A percentile compares a stretch with the other conserved stretches of the same genome.
Conservation (phyloP, 306 rosid species). For the Luffa acutangula region DNA sequence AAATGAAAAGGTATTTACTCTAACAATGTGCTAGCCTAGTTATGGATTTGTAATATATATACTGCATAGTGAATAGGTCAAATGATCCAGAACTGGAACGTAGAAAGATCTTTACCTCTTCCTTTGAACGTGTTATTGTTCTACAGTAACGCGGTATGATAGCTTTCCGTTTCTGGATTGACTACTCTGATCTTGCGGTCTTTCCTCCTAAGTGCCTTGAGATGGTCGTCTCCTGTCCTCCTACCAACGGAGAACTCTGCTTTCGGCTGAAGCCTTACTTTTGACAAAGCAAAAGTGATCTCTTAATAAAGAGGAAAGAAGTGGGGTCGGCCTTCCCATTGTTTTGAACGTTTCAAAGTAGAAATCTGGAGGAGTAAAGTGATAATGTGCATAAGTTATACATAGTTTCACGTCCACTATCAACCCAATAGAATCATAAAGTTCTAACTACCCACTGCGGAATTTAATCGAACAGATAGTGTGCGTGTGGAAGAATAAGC, state of each 20-base stretch:
- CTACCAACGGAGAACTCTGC: background rate
- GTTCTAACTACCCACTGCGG: background rate
- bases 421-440: background rate
- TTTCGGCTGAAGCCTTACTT: slow-evolving; percentile 1
- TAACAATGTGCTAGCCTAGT: background rate
- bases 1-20: background rate
- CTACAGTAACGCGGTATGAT: background rate
- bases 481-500: background rate
- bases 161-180: background rate
- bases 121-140: background rate
- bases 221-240: background rate
- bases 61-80: background rate
- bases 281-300: background rate
- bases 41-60: background rate
- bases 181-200: background rate
- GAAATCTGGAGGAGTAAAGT: background rate
- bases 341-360: background rate
- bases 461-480: background rate
- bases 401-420: background rate
- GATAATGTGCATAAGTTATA: background rate
- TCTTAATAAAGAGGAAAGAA: background rate
- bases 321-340: background rate
- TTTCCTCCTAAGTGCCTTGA: background rate
- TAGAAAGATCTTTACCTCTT: background rate
- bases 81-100: background rate